Percentiles rank a stretch among this genome's conserved stretches.
These are phyloP conservation scores for Diutina neorugosa DNA, from an alignment of 1,139 yeast species.

Conservation along the genomic window DNA sequence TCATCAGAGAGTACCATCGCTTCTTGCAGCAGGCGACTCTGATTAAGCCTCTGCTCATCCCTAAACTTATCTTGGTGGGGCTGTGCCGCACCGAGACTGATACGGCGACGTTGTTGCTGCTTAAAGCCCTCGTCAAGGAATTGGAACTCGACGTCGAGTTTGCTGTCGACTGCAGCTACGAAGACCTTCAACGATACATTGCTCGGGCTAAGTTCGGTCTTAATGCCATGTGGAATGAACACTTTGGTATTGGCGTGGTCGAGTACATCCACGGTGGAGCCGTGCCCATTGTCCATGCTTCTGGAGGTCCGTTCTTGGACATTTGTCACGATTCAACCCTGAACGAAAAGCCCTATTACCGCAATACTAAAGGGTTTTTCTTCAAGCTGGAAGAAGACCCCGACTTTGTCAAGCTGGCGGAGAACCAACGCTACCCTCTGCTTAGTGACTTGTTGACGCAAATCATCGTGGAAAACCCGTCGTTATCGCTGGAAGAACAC, in stretches of 20 bases:
- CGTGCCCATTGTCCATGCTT: slow-evolving; percentile 83
- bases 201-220: slow-evolving; percentile 62
- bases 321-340: slow-evolving; percentile 20
- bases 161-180: slow-evolving; percentile 66
- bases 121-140: slow-evolving; percentile 34
- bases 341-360: slow-evolving; percentile 12
- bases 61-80: slow-evolving; percentile 66
- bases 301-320: slow-evolving; percentile 89
- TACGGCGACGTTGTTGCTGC: slow-evolving; percentile 39
- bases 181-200: slow-evolving; percentile 43
- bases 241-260: slow-evolving; percentile 95
- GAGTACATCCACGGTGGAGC: slow-evolving; percentile 84
- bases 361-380: slow-evolving; percentile 55
- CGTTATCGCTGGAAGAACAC: background rate
- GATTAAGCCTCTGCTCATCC: slow-evolving; percentile 13
- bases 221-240: slow-evolving; percentile 99
- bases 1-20: slow-evolving; percentile 49
- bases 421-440: background rate
- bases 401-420: slow-evolving; percentile 34
- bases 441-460: background rate
- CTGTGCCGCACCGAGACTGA: slow-evolving; percentile 69
- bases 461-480: background rate
- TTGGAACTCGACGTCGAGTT: slow-evolving; percentile 51
- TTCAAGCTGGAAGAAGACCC: slow-evolving; percentile 44
- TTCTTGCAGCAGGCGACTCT: slow-evolving; percentile 22